Conservation (phyloP, 2,329 filamentous ascomycete species). For the Corniculantispora saksenae region DNA sequence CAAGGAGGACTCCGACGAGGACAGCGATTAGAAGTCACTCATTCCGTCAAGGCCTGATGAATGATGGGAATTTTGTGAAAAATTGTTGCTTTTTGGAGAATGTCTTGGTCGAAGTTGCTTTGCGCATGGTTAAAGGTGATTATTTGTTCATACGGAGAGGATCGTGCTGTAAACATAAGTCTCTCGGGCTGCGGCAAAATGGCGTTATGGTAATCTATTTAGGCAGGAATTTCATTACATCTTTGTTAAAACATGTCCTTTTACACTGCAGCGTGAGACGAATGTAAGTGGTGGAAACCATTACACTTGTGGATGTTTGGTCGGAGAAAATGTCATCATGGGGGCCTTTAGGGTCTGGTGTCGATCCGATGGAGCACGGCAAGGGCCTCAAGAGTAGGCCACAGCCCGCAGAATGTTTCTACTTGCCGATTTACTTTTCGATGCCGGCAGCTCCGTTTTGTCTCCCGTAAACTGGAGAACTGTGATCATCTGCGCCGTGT, state of each 20-base stretch:
- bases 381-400: not conserved
- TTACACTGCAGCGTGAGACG: not conserved
- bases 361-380: not conserved
- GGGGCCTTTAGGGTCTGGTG: not conserved
- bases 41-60: not conserved
- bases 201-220: constrained; percentile 19
- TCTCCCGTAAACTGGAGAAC: not conserved
- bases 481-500: not conserved
- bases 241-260: not conserved
- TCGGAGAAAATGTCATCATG: not conserved
- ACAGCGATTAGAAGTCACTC: constrained; percentile 47
- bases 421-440: not conserved
- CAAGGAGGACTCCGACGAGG: constrained; percentile 52
- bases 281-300: not conserved
- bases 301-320: not conserved
- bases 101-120: not conserved
- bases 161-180: constrained; percentile 17
- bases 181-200: constrained; percentile 14
- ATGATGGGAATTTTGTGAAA: constrained; percentile 7
- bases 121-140: not conserved
- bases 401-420: not conserved
- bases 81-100: constrained; percentile 7
- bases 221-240: constrained; percentile 18
- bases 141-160: constrained; percentile 11
- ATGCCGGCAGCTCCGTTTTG: not conserved